Conservation (phyloP, 306 rosid species). For the Lathyrus aphaca region DNA sequence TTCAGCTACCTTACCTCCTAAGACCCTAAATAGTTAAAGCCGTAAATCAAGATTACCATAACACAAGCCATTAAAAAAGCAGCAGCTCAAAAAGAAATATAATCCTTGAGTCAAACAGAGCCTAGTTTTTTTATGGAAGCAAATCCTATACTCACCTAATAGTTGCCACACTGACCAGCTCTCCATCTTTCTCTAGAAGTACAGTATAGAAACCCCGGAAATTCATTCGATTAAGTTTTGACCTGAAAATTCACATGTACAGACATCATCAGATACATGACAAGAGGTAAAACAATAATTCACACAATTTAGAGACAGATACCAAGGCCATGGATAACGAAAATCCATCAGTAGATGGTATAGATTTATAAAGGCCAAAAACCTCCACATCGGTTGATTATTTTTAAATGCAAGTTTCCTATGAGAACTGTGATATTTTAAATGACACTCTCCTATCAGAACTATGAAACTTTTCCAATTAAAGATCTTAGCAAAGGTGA, state of each 20-base stretch:
- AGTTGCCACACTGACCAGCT: conserved; percentile 75
- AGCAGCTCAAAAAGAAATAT: conserved; percentile 24
- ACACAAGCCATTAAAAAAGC: conserved; percentile 17
- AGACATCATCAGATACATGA: conserved; percentile 24
- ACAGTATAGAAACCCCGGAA: conserved; percentile 81
- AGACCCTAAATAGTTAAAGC: conserved; percentile 54
- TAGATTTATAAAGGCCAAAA: not conserved
- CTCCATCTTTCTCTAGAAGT: conserved; percentile 74
- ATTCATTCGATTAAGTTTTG: conserved; percentile 75
- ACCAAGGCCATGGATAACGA: not conserved
- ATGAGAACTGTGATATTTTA: not conserved
- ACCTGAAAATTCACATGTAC: conserved; percentile 50
- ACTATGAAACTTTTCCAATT: too few relatives aligned
- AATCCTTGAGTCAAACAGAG: conserved; percentile 25
- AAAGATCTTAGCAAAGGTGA: too few relatives aligned
- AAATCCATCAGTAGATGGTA: not conserved
- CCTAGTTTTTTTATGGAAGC: not conserved
- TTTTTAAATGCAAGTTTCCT: conserved; percentile 14
- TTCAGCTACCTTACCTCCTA: conserved; percentile 85
- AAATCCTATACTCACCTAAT: conserved; percentile 61
- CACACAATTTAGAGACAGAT: conserved; percentile 16
- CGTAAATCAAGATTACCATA: conserved; percentile 25
- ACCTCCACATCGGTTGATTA: conserved; percentile 18
- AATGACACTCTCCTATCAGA: not conserved
- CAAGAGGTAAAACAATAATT: conserved; percentile 28